Base-by-base conservation (phyloP, 768 basidiomycete species). In the Dendrothele bispora region DNA sequence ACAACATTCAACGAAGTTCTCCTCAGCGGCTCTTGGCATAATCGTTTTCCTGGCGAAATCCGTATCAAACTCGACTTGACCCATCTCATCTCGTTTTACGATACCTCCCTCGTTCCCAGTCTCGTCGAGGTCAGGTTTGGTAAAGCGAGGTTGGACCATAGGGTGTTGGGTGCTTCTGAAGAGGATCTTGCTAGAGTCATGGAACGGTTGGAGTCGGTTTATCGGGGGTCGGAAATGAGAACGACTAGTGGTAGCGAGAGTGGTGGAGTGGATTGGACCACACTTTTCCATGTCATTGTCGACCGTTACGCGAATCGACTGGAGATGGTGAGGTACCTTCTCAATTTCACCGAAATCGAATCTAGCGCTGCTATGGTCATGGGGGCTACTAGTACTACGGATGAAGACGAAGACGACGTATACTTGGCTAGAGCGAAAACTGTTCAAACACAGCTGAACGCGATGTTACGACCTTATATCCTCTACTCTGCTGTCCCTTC, bases 51-150 rank as follows among this genome's bases (percentile, higher is more conserved):
- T 0, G 75, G 74, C 22, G 75, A 77, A 21, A 62, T 66, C 2
- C 75, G 76, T 24, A 59, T 75, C n/a, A 50, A 62, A 18, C 60
- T 75, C 17, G 74, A 78, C 55, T 65, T 71, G 36, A 55, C 71
- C 3, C 62, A 70, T 12, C 48, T 72, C 12, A 52, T 77, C 15
- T 73, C 75, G 0, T 71, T 78, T 46, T 78, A 75, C 51, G 75
- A 79, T 50, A 61, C 61, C 2, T 44, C 43, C 0, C 58, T 71
- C 6, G 70, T 69, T 32, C 67, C 69, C 1, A 69, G 68, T 5
- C 54, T 78, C 10, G 61, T 69, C 30, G 50, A 36, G 0, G 48
- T 54, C 5, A 62, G 74, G 2, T 42, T 54, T 1, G 62, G 57
- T 4, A 55, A 66, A 43, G 60, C 67, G 20, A 58, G 73, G 8